Evolutionary conservation across 2,329 filamentous ascomycete species (phyloP).

Genomic region (Pseudocercospora cruenta): DNA sequence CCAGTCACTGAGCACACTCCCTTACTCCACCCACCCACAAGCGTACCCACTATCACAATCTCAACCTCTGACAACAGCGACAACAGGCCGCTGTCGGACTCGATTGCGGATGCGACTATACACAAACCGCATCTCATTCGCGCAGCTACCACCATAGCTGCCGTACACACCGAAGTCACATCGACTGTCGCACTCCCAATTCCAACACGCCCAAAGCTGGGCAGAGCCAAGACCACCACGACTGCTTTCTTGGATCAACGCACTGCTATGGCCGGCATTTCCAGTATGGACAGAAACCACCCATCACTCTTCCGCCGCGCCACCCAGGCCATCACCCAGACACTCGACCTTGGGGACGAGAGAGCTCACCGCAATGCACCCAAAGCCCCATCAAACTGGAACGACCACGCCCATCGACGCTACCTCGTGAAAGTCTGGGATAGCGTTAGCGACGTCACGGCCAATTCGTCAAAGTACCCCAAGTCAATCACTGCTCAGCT

Average conservation of each 20-base stretch:
- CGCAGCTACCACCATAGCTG: slow-evolving; percentile 9
- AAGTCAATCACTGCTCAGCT: slow-evolving; percentile 23
- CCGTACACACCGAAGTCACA: neutral
- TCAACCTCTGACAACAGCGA: slow-evolving; percentile 18
- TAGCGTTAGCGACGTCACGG: slow-evolving; percentile 23
- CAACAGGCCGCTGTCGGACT: slow-evolving; percentile 24
- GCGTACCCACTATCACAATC: neutral
- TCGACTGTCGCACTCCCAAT: slow-evolving; percentile 3
- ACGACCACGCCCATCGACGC: slow-evolving; percentile 28
- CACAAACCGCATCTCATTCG: neutral
- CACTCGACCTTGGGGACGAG: slow-evolving; percentile 30
- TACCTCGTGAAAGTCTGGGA: slow-evolving; percentile 34
- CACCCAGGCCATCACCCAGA: slow-evolving; percentile 20
- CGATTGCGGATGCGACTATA: slow-evolving; percentile 18
- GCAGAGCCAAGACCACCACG: slow-evolving; percentile 5
- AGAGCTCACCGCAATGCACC: slow-evolving; percentile 29
- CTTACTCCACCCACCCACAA: neutral
- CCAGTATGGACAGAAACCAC: slow-evolving; percentile 10
- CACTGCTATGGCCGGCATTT: slow-evolving; percentile 4
- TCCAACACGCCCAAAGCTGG: neutral
- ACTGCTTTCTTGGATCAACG: neutral
- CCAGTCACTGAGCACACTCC: neutral
- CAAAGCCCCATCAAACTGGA: slow-evolving; percentile 31
- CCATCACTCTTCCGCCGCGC: slow-evolving; percentile 30
- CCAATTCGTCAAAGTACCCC: slow-evolving; percentile 20